Percentiles rank a stretch among this genome's conserved stretches.
Conservation (phyloP, 768 basidiomycete genomes). For the Butyriboletus loyo region DNA sequence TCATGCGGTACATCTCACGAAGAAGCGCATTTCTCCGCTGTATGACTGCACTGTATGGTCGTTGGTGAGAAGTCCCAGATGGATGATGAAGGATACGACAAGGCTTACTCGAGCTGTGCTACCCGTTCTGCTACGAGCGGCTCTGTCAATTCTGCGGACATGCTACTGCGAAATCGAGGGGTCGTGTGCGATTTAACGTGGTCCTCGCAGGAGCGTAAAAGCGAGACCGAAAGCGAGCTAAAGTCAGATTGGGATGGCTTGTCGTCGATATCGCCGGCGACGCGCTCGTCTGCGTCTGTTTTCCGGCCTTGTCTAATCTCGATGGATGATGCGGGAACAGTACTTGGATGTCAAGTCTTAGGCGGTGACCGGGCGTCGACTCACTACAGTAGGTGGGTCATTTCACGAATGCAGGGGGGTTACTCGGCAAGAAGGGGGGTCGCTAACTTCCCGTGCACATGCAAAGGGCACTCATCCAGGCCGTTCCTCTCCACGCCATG, state of each 20-base stretch:
- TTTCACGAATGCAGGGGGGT: constrained; percentile 7
- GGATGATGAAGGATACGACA: background rate
- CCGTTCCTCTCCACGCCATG: constrained; percentile 6
- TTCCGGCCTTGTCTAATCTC: background rate
- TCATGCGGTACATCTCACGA: constrained; percentile 67
- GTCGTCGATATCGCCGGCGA: constrained; percentile 1
- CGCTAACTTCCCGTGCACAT: background rate
- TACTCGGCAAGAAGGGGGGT: constrained; percentile 5
- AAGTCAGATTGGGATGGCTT: background rate
- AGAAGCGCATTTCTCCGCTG: constrained; percentile 68
- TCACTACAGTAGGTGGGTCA: background rate
- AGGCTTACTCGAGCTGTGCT: constrained; percentile 32
- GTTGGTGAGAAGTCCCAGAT: background rate
- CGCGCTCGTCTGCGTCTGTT: constrained; percentile 3
- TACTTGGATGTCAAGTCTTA: too few relatives aligned
- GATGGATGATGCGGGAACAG: background rate
- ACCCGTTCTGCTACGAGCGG: constrained; percentile 37
- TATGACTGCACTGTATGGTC: constrained; percentile 50
- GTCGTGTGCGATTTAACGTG: background rate
- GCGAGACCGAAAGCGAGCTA: background rate
- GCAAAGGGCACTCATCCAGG: background rate
- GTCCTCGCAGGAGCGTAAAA: background rate
- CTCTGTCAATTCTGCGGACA: constrained; percentile 29
- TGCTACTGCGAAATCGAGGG: constrained; percentile 11
- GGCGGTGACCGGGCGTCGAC: constrained; percentile 6